Base-by-base conservation (phyloP, 108 stramenopile genomes). In the Cyclostephanos tholiformis region DNA sequence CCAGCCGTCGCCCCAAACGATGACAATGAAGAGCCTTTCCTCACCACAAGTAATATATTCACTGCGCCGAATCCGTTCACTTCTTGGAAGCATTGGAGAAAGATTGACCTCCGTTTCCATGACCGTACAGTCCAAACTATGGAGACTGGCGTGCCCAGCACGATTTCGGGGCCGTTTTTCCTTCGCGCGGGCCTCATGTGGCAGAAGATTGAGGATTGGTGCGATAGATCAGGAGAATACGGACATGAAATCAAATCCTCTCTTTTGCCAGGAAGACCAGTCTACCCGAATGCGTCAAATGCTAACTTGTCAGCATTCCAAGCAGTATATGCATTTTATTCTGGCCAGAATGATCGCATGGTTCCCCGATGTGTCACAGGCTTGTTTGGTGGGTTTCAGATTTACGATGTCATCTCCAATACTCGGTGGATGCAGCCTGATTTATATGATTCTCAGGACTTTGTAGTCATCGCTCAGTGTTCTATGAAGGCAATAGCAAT, bases 321-420 rank as follows among this genome's bases (percentile, higher is more conserved):
- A 27, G 75, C 75, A 20, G 64, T 76, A 6, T 76, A 76, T 63
- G 58, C 75, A 29, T 76, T 76, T 53, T 76, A 76, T 36, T 38
- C 67, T 49, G 75, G 75, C 16, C 75, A 76, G 56, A 3, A 25
- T 25, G 20, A 26, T 65, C 9, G 19, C 43, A 25, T 25, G 35
- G 26, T n/a, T n/a, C n/a, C n/a, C n/a, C 27, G 29, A 12, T 20
- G 19, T 1, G 20, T 0, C 52, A 9, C 6, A 70, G 86, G 84
- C 2, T 62, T 88, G 6, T 84, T 88, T 60, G 88, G 88, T 13
- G 85, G 88, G 22, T 88, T 75, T 63, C 44, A 51, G 20, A 83
- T 74, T 1, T 84, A 88, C 46, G 66, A 79, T 50, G 44, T 48
- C 43, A 48, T 41, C 19, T 83, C 70, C 2, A 53, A 32, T 38